A percentile compares a stretch with the other conserved stretches of the same genome.
Evolutionary conservation across 495 filamentous ascomycete species (phyloP).

Genomic region (Jackrogersella minutella): DNA sequence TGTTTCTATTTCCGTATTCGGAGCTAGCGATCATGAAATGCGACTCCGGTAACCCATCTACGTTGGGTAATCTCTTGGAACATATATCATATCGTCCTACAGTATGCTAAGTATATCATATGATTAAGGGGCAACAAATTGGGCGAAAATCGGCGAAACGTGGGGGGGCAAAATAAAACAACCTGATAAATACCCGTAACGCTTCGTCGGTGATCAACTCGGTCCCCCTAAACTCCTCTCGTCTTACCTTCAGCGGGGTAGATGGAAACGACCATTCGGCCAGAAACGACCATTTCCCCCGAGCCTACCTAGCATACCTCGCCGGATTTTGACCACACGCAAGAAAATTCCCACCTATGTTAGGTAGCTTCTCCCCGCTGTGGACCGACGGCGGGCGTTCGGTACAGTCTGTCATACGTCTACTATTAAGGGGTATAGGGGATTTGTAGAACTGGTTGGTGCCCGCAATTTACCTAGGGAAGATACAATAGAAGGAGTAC

Average conservation of each 20-base stretch:
- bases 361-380: constrained; percentile 14
- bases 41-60: background rate
- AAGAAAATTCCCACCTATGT: background rate
- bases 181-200: background rate
- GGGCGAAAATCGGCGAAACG: constrained; percentile 34
- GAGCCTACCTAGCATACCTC: constrained; percentile 21
- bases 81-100: background rate
- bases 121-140: constrained; percentile 1
- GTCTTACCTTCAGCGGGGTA: background rate
- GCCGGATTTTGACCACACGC: constrained; percentile 20
- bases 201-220: constrained; percentile 12
- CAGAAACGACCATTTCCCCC: constrained; percentile 34
- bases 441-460: constrained; percentile 18
- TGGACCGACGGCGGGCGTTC: constrained; percentile 1
- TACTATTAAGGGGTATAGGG: constrained; percentile 1
- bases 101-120: background rate
- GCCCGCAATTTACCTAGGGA: constrained; percentile 11
- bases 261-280: constrained; percentile 7
- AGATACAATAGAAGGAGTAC: background rate
- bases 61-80: background rate
- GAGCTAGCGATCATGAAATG: constrained; percentile 9
- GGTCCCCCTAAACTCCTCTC: constrained; percentile 22
- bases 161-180: constrained; percentile 17
- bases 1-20: constrained; percentile 26
- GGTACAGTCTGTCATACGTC: background rate